Evolutionary conservation across 441 rosid genomes (phyloP), one percentile per base, ranked within the genome.

Genomic region (Aleurites moluccanus): DNA sequence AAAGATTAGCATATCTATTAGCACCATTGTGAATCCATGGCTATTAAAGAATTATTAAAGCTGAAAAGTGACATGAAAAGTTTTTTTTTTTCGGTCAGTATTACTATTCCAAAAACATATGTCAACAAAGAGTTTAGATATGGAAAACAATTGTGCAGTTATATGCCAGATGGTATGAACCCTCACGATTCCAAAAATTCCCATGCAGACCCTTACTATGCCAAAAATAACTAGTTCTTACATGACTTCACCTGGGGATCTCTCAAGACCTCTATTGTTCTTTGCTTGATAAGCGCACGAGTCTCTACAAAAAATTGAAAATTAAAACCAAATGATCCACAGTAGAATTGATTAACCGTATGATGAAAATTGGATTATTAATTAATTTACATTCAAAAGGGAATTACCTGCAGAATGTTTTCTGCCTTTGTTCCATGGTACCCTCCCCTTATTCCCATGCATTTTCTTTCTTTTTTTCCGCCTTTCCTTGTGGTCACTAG

Each of bases 231-330:
- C 75, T 73, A 78, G 76, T 79, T 91, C 97, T 92, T 86, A 90
- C 89, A 87, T 85, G 88, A 88, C 90, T 86, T 94, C 94, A 92
- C 98, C 97, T 94, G 86, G 86, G 97, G 96, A 74, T 91, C 81
- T 78, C 84, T 90, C 85, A 94, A 85, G 78, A 94, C 97, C 86
- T 87, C 96, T 3, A 83, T 82, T 18, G 96, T 94, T 85, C 92
- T 90, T 84, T 81, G 87, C 86, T 77, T 91, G 87, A 94, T 94
- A 79, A 83, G 83, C 45, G 79, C 83, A 28, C 97, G 86, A 70
- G 97, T 89, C 71, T 89, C 98, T 94, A 79, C 67, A 82, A 53
- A 68, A 55, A 33, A 40, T 28, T 55, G 42, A 68, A 61, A 30
- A 73, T 67, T 56, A 14, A 27, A 62, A 63, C 40, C n/a, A 60